Base-by-base conservation (phyloP, 2,329 filamentous ascomycete genomes). In the Colletotrichum musae region DNA sequence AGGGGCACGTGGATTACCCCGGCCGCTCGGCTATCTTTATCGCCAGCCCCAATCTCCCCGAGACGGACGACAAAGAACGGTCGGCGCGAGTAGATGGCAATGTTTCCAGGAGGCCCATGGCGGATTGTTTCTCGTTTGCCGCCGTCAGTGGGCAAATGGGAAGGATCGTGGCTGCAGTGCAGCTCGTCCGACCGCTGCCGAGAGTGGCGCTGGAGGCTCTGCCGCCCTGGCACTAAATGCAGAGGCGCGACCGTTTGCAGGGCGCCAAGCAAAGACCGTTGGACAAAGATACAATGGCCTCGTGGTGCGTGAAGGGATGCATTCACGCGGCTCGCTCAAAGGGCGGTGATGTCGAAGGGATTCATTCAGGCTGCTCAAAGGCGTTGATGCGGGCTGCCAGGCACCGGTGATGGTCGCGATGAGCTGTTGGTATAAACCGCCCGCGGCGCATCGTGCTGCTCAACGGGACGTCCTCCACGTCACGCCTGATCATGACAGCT, bases 11-110 rank as follows among this genome's bases (percentile, higher is more conserved):
- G 57, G 62, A 60, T 70, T 57, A 67, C 67, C 62, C 67, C 57
- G 45, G 62, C 24, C 51, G 61, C 56, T 70, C 67, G 63, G 62
- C 63, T 70, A 70, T 70, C 63, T 67, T 70, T 67, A 58, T 70
- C 63, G 45, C 21, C 51, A 61, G 64, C 18, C 32, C 51, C 45
- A 70, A 67, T 70, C 52, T 70, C 50, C 45, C 41, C 48, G 63
- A 47, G 47, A 70, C 62, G 57, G 36, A 18, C 51, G 62, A 70
- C 52, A 70, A 66, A 61, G 57, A 59, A 45, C 48, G 36, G 13
- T 18, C 50, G 48, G 13, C 53, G 21, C 26, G 39, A 13, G 15
- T 43, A 57, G 26, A 32, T 16, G 21, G 32, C 63, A 32, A 51
- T 61, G 62, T 45, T 57, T 51, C 39, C 56, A 15, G 21, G 56